Conservation (phyloP, 129 eudicot species). For the Pseudognaphalium luteoalbum region DNA sequence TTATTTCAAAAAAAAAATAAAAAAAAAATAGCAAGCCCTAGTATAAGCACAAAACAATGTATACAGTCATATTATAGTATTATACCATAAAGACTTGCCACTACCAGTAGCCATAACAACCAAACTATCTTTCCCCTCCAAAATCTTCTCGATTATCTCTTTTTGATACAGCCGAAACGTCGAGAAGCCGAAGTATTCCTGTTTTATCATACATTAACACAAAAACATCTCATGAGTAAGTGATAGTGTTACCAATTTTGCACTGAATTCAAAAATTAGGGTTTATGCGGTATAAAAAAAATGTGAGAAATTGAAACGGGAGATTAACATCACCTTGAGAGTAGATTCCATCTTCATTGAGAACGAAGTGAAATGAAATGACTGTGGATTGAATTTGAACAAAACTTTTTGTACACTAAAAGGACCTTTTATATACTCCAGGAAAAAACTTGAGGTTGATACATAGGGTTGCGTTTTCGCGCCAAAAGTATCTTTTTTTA, state of each 20-base stretch:
- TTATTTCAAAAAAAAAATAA: neutral
- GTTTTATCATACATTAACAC: conserved; percentile 21
- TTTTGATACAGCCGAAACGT: conserved; percentile 73
- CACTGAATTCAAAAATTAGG: conserved; percentile 22
- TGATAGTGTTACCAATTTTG: neutral
- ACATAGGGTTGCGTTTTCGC: neutral
- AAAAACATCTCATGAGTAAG: neutral
- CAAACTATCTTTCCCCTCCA: conserved; percentile 73
- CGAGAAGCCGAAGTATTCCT: conserved; percentile 77
- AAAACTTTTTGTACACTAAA: neutral
- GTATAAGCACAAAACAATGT: neutral
- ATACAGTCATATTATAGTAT: conserved; percentile 14
- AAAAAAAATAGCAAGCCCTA: too few species aligned
- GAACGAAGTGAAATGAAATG: neutral
- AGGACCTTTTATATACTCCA: conserved; percentile 12
- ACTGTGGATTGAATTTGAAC: neutral
- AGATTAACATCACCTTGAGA: conserved; percentile 28
- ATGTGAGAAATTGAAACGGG: conserved; percentile 2
- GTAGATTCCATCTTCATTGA: conserved; percentile 24
- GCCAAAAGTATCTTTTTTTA: too few species aligned
- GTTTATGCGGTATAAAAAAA: conserved; percentile 12
- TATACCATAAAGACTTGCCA: conserved; percentile 89
- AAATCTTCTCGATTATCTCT: conserved; percentile 64
- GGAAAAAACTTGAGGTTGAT: too few species aligned
- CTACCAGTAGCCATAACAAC: conserved; percentile 98